A percentile compares a stretch with the other conserved stretches of the same genome.
Conservation (phyloP, 2,329 filamentous ascomycete species). For the Elsinoe ampelina region DNA sequence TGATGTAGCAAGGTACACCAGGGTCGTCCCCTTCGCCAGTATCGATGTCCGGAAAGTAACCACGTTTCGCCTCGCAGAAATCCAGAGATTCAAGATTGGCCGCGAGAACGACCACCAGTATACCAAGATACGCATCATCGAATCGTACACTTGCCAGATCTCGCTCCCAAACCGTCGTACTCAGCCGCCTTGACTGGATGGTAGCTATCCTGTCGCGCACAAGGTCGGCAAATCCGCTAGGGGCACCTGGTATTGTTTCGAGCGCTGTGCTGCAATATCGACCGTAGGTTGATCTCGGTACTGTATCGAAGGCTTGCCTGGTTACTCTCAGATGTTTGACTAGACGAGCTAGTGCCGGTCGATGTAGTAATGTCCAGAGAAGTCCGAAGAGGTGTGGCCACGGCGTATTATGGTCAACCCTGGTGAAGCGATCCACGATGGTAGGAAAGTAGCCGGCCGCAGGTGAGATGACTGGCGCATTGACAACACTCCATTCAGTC, state of each 20-base stretch:
- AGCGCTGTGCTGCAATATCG: neutral
- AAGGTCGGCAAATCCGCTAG: neutral
- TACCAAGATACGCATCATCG: neutral
- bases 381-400: neutral
- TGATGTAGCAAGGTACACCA: too few species aligned
- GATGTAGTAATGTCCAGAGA: neutral
- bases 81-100: neutral
- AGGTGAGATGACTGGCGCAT: neutral
- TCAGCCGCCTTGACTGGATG: too few species aligned
- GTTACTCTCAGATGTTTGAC: neutral
- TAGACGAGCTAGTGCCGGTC: neutral
- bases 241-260: neutral
- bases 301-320: neutral
- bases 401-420: neutral
- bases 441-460: too few species aligned
- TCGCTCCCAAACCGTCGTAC: neutral
- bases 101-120: neutral
- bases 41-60: neutral
- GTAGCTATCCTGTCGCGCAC: too few species aligned
- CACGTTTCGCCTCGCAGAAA: neutral
- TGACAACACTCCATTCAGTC: too few species aligned
- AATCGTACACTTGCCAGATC: neutral
- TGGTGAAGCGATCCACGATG: neutral
- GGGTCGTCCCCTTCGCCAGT: too few species aligned
- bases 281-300: neutral